Base-by-base conservation (phyloP, 2,329 filamentous ascomycete genomes). In the Beauveria varroae region DNA sequence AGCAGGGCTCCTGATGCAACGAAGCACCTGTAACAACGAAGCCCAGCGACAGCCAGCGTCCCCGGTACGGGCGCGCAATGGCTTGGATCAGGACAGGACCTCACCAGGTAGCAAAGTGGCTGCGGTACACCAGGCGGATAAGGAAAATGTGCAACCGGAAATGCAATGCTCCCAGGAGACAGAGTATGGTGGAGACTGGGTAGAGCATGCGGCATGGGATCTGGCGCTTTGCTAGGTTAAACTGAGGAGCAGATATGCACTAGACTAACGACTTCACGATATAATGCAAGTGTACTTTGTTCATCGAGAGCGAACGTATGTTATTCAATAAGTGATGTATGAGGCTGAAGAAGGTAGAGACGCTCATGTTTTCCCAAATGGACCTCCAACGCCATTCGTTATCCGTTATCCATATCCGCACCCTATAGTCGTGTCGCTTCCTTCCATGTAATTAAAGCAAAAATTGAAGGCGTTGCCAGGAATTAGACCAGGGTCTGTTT, bases 131-230 rank as follows among this genome's bases (percentile, higher is more conserved):
- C n/a, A n/a, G n/a, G 28, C 28, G 9, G 46, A 62, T 20, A 62
- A 62, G 56, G 56, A 62, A 43, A 58, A 56, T 28, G 34, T 43
- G 30, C 50, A 28, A n/a, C 55, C 51, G 3, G 57, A 54, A 1
- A 1, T 49, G 62, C 41, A 68, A 67, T 12, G 46, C 34, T 76
- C 74, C 10, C 74, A 75, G 60, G 74, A 76, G 65, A 68, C 73
- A 1, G 72, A 74, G 26, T 76, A 75, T 20, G 74, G 74, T 6
- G 74, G 74, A 3, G 72, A 67, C 12, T 76, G 74, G 74, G 64
- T 75, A 5, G 74, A 76, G 28, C 73, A 76, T 20, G 63, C 73
- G n/a, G 72, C 68, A 1, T 61, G 68, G 5, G 73, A 75, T 44
- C 49, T 63, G 26, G 49, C 28, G 28, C 52, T 58, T 28, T 62